Evolutionary conservation across 2,329 filamentous ascomycete genomes (phyloP).

Genomic region (Ophiostoma pallidulum): DNA sequence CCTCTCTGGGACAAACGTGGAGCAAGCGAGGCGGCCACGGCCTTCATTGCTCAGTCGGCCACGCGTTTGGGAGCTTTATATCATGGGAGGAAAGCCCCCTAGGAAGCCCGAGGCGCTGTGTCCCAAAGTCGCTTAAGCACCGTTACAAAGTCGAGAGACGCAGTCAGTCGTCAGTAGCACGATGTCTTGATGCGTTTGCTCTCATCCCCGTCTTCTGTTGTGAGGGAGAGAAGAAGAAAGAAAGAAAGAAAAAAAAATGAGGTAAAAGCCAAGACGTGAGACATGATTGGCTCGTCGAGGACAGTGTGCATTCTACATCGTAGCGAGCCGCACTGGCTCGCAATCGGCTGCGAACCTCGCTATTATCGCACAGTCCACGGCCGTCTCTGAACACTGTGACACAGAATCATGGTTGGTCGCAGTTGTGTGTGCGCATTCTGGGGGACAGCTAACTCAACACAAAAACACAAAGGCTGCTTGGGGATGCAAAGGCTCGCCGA

Average conservation of each 20-base stretch:
- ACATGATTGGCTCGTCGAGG: constrained; percentile 7
- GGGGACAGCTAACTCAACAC: not conserved
- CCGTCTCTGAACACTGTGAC: no score
- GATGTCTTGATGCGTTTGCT: no score
- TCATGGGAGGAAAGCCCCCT: no score
- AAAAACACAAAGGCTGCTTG: not conserved
- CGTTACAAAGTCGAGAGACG: not conserved
- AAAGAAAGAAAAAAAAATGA: constrained; percentile 1
- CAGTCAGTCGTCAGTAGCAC: no score
- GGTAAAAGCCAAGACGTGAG: not conserved
- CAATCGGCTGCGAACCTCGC: no score
- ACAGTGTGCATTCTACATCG: constrained; percentile 3
- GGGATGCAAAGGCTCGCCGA: not conserved
- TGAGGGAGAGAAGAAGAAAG: not conserved
- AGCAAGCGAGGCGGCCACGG: not conserved
- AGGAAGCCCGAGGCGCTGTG: no score
- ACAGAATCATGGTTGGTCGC: no score
- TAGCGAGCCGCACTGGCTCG: not conserved
- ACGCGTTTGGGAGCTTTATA: no score
- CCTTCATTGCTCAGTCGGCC: not conserved
- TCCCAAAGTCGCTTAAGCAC: constrained; percentile 2
- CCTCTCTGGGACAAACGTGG: not conserved
- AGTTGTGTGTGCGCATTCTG: constrained; percentile 5
- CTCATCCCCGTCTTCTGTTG: no score
- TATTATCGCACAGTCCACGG: no score